These are phyloP conservation scores for Schizochytrium sp. DNA, from an alignment of 108 stramenopile genomes.

Conservation along the genomic window DNA sequence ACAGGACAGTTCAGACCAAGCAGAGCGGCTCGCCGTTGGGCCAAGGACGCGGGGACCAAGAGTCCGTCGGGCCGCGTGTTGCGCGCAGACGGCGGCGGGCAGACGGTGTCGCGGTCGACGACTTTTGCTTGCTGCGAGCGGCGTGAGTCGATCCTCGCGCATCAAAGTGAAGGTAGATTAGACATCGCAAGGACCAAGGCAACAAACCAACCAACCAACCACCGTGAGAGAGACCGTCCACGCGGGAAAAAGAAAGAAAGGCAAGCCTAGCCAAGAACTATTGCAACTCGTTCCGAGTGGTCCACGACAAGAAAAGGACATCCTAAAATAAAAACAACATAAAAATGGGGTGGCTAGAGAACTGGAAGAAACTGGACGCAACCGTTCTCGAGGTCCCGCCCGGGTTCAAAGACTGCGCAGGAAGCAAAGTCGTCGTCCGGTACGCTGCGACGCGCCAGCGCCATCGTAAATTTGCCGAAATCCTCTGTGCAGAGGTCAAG, in stretches of 20 bases:
- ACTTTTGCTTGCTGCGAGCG: too few relatives aligned
- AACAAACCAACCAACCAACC: too few relatives aligned
- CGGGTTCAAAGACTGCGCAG: neutral
- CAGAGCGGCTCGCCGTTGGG: too few relatives aligned
- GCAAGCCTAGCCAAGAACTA: neutral
- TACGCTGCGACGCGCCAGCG: neutral
- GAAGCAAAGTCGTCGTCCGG: neutral
- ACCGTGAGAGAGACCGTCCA: too few relatives aligned
- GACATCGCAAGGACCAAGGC: too few relatives aligned
- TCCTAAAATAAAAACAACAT: neutral
- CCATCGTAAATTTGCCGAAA: neutral
- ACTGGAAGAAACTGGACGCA: neutral
- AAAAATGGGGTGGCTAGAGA: slow-evolving; percentile 5
- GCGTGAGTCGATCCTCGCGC: too few relatives aligned
- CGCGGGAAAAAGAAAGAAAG: neutral
- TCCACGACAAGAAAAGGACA: neutral
- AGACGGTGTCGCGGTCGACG: too few relatives aligned
- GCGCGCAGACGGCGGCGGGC: too few relatives aligned
- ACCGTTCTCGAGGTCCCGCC: neutral
- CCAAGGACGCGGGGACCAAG: too few relatives aligned
- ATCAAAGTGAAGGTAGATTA: too few relatives aligned
- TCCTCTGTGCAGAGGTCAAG: neutral
- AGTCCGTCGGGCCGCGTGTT: too few relatives aligned
- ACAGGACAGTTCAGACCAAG: too few relatives aligned
- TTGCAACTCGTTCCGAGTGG: neutral